Conservation (phyloP, 1,284 basidiomycete species). For the Ustilago sp. region DNA sequence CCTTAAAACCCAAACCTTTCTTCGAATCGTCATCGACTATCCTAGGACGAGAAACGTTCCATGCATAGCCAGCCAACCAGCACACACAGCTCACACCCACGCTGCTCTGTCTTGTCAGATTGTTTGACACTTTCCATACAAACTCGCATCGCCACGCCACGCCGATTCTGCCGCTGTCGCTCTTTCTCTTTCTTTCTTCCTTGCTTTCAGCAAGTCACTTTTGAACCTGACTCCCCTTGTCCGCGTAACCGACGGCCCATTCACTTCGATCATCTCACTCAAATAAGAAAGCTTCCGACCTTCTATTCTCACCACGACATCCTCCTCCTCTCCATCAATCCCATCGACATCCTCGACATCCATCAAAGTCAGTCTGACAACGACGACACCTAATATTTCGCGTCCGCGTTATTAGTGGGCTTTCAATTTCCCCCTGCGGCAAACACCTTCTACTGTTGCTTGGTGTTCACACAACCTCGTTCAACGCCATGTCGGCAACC, state of each 20-base stretch:
- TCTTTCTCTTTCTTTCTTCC: background rate
- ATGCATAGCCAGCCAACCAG: background rate
- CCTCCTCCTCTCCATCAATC: background rate
- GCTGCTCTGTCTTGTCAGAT: background rate
- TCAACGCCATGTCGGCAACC: constrained; percentile 22
- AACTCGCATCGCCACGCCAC: background rate
- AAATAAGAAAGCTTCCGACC: background rate
- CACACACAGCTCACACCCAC: background rate
- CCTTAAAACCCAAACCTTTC: constrained; percentile 1
- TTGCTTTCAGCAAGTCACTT: background rate
- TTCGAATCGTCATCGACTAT: background rate
- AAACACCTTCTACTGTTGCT: too few relatives aligned
- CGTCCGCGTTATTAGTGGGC: background rate
- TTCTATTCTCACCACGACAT: background rate
- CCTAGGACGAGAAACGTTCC: background rate
- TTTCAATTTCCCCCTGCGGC: background rate
- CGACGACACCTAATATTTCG: background rate
- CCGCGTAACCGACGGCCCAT: constrained; percentile 3
- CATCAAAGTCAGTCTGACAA: background rate
- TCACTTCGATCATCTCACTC: background rate
- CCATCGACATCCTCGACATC: background rate
- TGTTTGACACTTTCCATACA: background rate
- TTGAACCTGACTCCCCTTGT: background rate
- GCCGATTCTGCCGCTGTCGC: constrained; percentile 1
- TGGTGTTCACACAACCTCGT: background rate